Conservation (phyloP, 805 yeast genomes). For the Scheffersomyces stipitis region DNA sequence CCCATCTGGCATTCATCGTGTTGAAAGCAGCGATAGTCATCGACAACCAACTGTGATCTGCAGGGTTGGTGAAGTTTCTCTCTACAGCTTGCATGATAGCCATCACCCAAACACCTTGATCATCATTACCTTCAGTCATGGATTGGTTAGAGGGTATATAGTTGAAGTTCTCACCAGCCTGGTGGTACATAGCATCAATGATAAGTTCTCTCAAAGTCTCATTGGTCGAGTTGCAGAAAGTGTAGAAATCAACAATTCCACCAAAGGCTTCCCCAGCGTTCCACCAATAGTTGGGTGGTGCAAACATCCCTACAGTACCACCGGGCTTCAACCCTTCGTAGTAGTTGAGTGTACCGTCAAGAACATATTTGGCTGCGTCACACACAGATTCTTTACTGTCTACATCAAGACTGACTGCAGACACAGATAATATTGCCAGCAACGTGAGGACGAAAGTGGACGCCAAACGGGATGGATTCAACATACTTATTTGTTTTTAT, state of each 20-base stretch:
- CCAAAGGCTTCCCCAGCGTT: constrained; percentile 54
- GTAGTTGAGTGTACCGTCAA: constrained; percentile 45
- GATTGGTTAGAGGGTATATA: constrained; percentile 48
- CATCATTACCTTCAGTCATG: constrained; percentile 50
- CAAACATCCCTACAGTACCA: constrained; percentile 48
- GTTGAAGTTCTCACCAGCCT: constrained; percentile 40
- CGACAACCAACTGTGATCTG: constrained; percentile 73
- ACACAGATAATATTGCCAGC: too few species aligned
- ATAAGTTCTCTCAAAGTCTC: constrained; percentile 27
- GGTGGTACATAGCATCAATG: constrained; percentile 41
- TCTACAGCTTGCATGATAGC: constrained; percentile 48
- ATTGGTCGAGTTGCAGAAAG: constrained; percentile 37
- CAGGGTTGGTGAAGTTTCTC: constrained; percentile 49
- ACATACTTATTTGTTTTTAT: too few species aligned
- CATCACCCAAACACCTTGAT: constrained; percentile 54
- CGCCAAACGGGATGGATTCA: too few species aligned
- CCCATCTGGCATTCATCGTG: constrained; percentile 92
- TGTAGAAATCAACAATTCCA: constrained; percentile 41
- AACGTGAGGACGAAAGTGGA: too few species aligned
- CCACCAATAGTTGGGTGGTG: constrained; percentile 53
- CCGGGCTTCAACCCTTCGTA: constrained; percentile 43
- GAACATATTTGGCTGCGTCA: constrained; percentile 34
- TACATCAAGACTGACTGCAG: constrained; percentile 40
- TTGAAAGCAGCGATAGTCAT: constrained; percentile 88
- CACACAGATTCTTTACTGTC: constrained; percentile 39